Evolutionary conservation across 2,329 filamentous ascomycete species (phyloP), one percentile per base, ranked within the genome.

Genomic region (Achaetomium macrosporum): DNA sequence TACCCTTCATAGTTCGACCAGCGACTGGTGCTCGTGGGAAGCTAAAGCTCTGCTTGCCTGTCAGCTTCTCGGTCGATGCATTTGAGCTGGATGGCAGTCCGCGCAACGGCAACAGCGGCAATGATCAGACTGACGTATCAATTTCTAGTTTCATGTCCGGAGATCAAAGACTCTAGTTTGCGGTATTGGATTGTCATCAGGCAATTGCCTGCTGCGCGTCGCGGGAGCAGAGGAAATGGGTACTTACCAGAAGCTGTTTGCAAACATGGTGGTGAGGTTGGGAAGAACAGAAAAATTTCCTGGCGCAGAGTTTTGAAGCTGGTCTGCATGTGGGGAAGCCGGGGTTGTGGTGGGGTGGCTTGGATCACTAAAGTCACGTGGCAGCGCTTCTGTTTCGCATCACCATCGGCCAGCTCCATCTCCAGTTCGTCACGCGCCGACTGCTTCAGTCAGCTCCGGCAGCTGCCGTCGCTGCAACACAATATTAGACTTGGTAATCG

Each of bases 161-260:
- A 70, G 86, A 84, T 95, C 89, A 93, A 93, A 95, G 89, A 95
- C 89, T 95, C 89, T 95, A 95, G 88, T 91, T 91, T 85, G 84
- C 81, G 86, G 87, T 90, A 85, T 80, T 78, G 75, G 70, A 71
- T 74, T 90, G 84, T 91, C 88, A 92, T 92, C 88, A 90, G 69
- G 73, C 72, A 75, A 60, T 47, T 47, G 52, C 50, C 49, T 53
- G 50, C 44, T 57, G 54, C 51, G 43, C 44, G 15, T 42, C 35
- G 44, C 43, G 47, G 40, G 36, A 29, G 35, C 35, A 51, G 47
- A 36, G 35, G 41, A 52, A 55, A 55, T 19, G 20, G 19, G 11
- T n/a, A 60, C 64, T 65, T 65, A 66, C 66, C 60, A 56, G 57
- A 52, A 56, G 51, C 46, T 57, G 50, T 15, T 15, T 56, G 36